phyloP scores from a whole-genome alignment of 139 green algal genomes.

The Chlamydomonas sphaeroides region DNA sequence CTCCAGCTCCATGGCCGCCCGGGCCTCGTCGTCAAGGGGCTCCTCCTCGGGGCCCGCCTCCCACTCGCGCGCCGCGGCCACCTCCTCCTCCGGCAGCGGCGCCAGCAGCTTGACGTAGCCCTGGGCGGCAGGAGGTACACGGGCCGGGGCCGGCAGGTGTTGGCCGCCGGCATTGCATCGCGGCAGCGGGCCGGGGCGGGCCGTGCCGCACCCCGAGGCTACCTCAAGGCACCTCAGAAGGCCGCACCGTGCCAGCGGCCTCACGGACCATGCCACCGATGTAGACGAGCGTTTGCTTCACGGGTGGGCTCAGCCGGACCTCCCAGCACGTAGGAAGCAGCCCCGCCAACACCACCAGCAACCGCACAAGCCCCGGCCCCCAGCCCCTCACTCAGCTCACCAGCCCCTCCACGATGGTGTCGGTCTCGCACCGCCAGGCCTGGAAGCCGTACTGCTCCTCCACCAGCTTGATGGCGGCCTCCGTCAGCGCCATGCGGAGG shows the following conservation, averaged over 20 bases:
- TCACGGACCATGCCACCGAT: neutral
- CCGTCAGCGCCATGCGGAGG: neutral
- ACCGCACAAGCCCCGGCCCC: neutral
- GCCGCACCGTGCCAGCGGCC: too few relatives aligned
- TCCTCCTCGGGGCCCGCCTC: neutral
- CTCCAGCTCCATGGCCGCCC: neutral
- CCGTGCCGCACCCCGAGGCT: neutral
- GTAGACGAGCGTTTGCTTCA: too few relatives aligned
- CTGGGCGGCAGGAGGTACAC: neutral
- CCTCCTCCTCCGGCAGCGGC: neutral
- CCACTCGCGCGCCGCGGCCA: neutral
- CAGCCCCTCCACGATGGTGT: neutral
- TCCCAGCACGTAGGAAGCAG: too few relatives aligned
- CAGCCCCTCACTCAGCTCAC: neutral
- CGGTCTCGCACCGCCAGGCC: slow-evolving; percentile 11
- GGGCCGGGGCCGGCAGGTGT: neutral
- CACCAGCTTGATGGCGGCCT: neutral
- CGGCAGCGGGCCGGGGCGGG: neutral
- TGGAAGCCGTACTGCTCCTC: slow-evolving; percentile 16
- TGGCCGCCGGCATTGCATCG: too few relatives aligned
- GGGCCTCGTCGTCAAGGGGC: neutral
- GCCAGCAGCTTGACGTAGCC: slow-evolving; percentile 18
- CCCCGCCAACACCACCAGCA: too few relatives aligned
- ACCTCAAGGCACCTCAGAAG: too few relatives aligned
- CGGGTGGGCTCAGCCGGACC: too few relatives aligned